A percentile compares a stretch with the other conserved stretches of the same genome.
phyloP scores from a whole-genome alignment of 192 early-diverging fungal genomes.

The Dissophora globulifera region DNA sequence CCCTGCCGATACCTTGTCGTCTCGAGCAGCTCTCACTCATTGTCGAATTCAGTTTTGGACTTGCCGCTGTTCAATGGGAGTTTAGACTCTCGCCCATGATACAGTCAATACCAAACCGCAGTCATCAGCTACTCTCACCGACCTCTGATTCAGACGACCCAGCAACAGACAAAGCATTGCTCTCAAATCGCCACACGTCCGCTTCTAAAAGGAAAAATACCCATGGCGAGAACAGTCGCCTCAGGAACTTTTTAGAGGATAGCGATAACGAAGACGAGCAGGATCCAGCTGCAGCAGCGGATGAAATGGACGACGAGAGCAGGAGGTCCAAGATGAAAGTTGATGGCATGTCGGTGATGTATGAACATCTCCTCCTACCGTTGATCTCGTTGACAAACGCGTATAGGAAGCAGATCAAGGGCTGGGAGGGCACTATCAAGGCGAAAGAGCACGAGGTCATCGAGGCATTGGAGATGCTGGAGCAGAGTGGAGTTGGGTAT shows the following conservation, averaged over 20 bases:
- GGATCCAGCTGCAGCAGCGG: too few relatives aligned
- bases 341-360: slow-evolving; percentile 34
- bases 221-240: not conserved
- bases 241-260: slow-evolving; percentile 8
- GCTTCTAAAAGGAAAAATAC: not conserved
- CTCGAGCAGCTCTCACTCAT: not conserved
- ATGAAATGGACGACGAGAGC: not conserved
- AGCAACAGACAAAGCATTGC: too few relatives aligned
- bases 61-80: slow-evolving; percentile 40
- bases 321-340: not conserved
- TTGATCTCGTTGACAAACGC: slow-evolving; percentile 35
- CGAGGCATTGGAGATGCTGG: slow-evolving; percentile 43
- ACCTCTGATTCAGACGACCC: not conserved
- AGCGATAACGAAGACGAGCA: not conserved
- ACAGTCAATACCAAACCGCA: not conserved
- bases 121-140: not conserved
- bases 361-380: slow-evolving; percentile 33
- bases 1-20: not conserved
- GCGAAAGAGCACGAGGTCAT: slow-evolving; percentile 44
- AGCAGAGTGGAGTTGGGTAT: slow-evolving; percentile 28
- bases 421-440: slow-evolving; percentile 20
- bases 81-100: slow-evolving; percentile 38
- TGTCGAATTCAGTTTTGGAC: slow-evolving; percentile 32
- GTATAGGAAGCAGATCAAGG: slow-evolving; percentile 23
- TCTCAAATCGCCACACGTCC: not conserved